A percentile compares a stretch with the other conserved stretches of the same genome.
phyloP scores from a whole-genome alignment of 805 yeast species.

The Candida boleticola region DNA sequence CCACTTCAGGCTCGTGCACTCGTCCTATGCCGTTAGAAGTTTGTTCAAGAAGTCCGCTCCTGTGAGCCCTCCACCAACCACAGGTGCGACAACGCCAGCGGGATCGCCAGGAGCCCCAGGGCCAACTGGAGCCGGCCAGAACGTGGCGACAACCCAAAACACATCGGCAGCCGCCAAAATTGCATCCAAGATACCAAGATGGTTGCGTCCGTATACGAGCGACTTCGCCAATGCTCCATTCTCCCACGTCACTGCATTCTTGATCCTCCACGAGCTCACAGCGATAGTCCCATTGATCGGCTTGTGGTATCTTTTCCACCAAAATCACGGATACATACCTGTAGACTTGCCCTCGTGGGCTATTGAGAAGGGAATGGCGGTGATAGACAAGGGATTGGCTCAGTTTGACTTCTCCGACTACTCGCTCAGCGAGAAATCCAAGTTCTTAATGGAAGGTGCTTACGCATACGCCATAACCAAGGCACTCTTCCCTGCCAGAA shows the following conservation, averaged over 20 bases:
- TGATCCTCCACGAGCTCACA: constrained; percentile 69
- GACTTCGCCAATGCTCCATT: constrained; percentile 55
- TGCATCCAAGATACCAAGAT: constrained; percentile 43
- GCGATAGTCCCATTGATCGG: constrained; percentile 72
- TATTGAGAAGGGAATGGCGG: constrained; percentile 54
- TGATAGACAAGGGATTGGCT: constrained; percentile 53
- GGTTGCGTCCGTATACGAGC: constrained; percentile 48
- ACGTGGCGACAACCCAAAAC: no score
- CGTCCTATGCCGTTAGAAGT: neutral
- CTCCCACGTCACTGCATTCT: constrained; percentile 60
- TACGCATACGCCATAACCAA: constrained; percentile 72
- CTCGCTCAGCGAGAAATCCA: constrained; percentile 50
- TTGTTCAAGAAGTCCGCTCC: neutral
- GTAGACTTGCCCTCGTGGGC: constrained; percentile 59
- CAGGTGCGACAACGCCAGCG: neutral
- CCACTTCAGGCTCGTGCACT: neutral
- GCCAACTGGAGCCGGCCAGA: no score
- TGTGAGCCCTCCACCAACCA: no score
- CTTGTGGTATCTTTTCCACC: constrained; percentile 65
- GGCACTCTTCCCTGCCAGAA: constrained; percentile 52
- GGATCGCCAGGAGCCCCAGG: neutral
- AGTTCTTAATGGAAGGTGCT: constrained; percentile 67
- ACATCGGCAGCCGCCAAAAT: constrained; percentile 4
- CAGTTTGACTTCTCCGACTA: constrained; percentile 28
- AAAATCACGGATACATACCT: constrained; percentile 49